Conservation (phyloP, 257 asterid genomes). For the Solanum dulcamara region DNA sequence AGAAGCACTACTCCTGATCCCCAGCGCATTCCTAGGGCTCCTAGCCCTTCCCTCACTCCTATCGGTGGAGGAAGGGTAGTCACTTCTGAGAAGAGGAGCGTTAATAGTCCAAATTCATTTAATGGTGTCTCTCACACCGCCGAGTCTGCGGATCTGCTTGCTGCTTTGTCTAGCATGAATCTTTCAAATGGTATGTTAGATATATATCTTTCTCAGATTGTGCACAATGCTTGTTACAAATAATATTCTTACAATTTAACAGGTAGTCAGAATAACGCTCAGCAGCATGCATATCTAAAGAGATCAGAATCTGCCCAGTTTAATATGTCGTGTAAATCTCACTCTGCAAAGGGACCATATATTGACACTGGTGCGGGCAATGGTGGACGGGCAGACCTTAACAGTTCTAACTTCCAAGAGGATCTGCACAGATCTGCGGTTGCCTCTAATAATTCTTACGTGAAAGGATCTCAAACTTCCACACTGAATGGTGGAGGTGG, state of each 20-base stretch:
- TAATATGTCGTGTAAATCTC: constrained; percentile 20
- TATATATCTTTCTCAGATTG: constrained; percentile 28
- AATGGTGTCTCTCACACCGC: constrained; percentile 41
- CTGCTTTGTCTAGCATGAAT: constrained; percentile 78
- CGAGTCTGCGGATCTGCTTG: constrained; percentile 56
- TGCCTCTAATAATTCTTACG: constrained; percentile 32
- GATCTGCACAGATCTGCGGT: constrained; percentile 36
- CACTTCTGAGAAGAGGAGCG: constrained; percentile 51
- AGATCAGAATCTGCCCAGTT: constrained; percentile 31
- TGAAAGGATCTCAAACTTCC: constrained; percentile 47
- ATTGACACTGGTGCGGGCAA: constrained; percentile 25
- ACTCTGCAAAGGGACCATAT: constrained; percentile 11
- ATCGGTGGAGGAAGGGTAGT: constrained; percentile 71
- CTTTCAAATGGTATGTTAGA: constrained; percentile 52
- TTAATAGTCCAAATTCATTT: constrained; percentile 44
- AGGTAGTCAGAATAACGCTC: constrained; percentile 42
- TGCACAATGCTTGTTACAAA: constrained; percentile 8
- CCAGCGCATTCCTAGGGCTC: constrained; percentile 68
- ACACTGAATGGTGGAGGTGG: constrained; percentile 38
- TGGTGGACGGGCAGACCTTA: constrained; percentile 17
- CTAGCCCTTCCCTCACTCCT: constrained; percentile 88
- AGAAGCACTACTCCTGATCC: constrained; percentile 97
- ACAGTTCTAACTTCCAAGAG: constrained; percentile 16
- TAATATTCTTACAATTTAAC: constrained; percentile 21
- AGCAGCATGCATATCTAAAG: constrained; percentile 38